Conservation (phyloP, 108 stramenopile species). For the Pseudonitzschia delicatissima region DNA sequence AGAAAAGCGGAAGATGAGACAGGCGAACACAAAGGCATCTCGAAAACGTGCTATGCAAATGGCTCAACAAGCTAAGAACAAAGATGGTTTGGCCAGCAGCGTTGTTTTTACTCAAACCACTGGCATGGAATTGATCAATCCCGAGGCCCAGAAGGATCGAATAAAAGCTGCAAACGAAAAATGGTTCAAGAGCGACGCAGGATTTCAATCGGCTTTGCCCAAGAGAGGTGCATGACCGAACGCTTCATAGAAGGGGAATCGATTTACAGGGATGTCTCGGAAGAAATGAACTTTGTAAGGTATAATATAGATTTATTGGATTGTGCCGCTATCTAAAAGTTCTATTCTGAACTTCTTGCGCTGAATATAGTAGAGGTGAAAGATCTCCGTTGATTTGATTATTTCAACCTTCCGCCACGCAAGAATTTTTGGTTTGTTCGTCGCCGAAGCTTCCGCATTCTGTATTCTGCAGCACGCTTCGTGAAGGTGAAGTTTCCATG, state of each 20-base stretch:
- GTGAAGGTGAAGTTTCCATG: slow-evolving; percentile 58
- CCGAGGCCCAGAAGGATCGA: slow-evolving; percentile 70
- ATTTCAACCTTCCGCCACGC: slow-evolving; percentile 61
- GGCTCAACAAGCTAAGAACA: slow-evolving; percentile 44
- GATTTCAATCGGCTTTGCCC: slow-evolving; percentile 83
- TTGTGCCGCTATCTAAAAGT: no score
- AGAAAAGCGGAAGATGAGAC: slow-evolving; percentile 74
- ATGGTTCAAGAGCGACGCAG: slow-evolving; percentile 85
- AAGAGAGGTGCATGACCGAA: slow-evolving; percentile 17
- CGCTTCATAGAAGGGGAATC: neutral
- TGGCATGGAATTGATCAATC: slow-evolving; percentile 85
- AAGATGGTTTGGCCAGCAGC: slow-evolving; percentile 76
- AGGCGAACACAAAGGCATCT: slow-evolving; percentile 77
- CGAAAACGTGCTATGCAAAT: slow-evolving; percentile 62
- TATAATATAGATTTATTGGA: slow-evolving; percentile 6
- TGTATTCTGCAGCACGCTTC: slow-evolving; percentile 60
- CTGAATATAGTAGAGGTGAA: no score
- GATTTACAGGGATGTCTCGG: neutral
- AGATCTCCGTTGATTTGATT: neutral
- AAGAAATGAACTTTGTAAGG: neutral
- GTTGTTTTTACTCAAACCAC: slow-evolving; percentile 86
- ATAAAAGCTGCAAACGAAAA: slow-evolving; percentile 76
- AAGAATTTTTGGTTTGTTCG: slow-evolving; percentile 55
- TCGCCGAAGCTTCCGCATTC: slow-evolving; percentile 65
- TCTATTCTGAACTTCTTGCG: no score